Conservation (phyloP, 495 filamentous ascomycete genomes). For the Penicillium cinerascens region DNA sequence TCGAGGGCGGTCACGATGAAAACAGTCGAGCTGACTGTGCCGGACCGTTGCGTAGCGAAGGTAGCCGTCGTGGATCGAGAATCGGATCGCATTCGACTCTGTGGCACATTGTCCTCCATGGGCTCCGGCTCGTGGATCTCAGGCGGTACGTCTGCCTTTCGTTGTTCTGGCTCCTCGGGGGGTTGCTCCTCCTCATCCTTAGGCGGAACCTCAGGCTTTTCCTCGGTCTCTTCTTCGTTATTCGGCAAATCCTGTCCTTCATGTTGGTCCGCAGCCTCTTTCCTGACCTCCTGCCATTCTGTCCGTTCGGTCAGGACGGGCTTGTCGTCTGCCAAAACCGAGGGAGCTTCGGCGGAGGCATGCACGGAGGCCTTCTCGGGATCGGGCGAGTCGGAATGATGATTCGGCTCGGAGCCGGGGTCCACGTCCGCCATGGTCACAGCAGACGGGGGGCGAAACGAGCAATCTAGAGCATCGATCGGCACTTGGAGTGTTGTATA, state of each 20-base stretch:
- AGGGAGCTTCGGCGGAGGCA: constrained; percentile 26
- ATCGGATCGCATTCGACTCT: constrained; percentile 50
- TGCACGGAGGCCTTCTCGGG: constrained; percentile 33
- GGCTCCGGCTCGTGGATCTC: constrained; percentile 25
- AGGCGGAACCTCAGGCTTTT: constrained; percentile 24
- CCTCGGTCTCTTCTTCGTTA: constrained; percentile 13
- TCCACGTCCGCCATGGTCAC: constrained; percentile 47
- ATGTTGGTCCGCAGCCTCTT: constrained; percentile 18
- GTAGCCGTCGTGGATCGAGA: constrained; percentile 57
- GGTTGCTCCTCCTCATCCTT: constrained; percentile 16
- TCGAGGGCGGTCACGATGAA: constrained; percentile 93
- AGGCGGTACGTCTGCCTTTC: constrained; percentile 13
- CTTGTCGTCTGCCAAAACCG: constrained; percentile 30
- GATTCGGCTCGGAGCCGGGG: constrained; percentile 35
- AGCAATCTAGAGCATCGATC: constrained; percentile 16
- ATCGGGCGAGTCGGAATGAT: constrained; percentile 27
- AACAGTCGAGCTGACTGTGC: constrained; percentile 82
- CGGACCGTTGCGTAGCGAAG: constrained; percentile 49
- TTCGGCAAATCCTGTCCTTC: background rate
- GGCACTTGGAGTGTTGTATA: constrained; percentile 5
- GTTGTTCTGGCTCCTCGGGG: constrained; percentile 7
- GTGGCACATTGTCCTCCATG: constrained; percentile 28
- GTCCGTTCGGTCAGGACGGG: constrained; percentile 27
- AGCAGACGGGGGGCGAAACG: constrained; percentile 37
- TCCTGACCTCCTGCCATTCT: constrained; percentile 28